Conservation (phyloP, 2,329 filamentous ascomycete genomes). For the Graphiopsis chlorocephala region DNA sequence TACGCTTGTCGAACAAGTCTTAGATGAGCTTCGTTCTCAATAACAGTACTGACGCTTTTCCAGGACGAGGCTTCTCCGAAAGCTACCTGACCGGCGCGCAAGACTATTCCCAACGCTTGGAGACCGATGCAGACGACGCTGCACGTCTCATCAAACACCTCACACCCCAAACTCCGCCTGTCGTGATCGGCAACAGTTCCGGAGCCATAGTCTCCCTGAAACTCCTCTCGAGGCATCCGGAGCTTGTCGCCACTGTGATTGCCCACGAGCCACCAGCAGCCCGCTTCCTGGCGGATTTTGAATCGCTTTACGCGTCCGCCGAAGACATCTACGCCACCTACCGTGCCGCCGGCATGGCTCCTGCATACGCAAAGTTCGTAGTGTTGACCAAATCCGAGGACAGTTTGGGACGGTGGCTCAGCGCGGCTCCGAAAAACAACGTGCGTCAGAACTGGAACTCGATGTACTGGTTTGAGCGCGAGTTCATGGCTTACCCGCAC, state of each 20-base stretch:
- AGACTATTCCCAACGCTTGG: conserved; percentile 31
- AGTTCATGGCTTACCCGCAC: conserved; percentile 17
- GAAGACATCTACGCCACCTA: conserved; percentile 18
- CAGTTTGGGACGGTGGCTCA: not conserved
- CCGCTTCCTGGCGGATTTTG: conserved; percentile 17
- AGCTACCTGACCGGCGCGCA: conserved; percentile 20
- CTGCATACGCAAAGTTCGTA: conserved; percentile 18
- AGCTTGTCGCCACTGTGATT: conserved; percentile 15
- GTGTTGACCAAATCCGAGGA: conserved; percentile 16
- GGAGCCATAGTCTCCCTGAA: conserved; percentile 16
- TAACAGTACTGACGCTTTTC: not conserved
- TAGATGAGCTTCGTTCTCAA: not conserved
- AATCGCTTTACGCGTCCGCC: conserved; percentile 7
- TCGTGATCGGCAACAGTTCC: conserved; percentile 18
- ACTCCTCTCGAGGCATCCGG: conserved; percentile 17
- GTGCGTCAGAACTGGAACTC: conserved; percentile 11
- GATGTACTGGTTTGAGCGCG: conserved; percentile 20
- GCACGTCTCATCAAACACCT: conserved; percentile 18
- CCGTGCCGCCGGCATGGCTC: conserved; percentile 14
- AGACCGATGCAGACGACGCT: conserved; percentile 34
- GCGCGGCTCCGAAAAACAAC: conserved; percentile 1
- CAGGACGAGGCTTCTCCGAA: conserved; percentile 22
- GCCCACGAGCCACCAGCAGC: conserved; percentile 21
- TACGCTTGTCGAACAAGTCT: conserved; percentile 20
- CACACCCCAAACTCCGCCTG: conserved; percentile 9